Evolutionary conservation across 169 alveolate genomes (phyloP), one percentile per base, ranked within the genome.

Genomic region (Plasmodium gallinaceum): DNA sequence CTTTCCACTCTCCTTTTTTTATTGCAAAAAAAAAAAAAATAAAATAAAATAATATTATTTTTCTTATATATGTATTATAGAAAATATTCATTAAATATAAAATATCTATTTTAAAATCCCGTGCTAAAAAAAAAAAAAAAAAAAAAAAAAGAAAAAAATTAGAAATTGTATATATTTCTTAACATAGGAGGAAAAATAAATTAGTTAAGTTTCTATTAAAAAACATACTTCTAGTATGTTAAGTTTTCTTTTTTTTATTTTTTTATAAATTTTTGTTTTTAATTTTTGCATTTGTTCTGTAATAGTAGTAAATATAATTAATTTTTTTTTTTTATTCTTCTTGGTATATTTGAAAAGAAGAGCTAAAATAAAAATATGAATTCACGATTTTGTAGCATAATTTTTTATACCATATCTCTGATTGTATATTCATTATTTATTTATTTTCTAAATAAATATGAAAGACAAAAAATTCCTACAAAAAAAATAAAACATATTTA

Each of bases 401-500:
- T 69, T 7, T 51, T 51, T 51, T 86, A 86, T 39, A 65, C 76
- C 1, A 24, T 86, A 37, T 86, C 70, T 10, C 22, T 86, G 18
- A 20, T 71, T 65, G 87, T 57, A 54, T 86, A 52, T 26, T 51
- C n/a, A 16, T 5, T 69, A 2, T 51, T 86, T 3, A 69, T 86
- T 42, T 86, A 58, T 52, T 86, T 20, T 1, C 42, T 86, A 22
- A 86, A 86, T 46, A 86, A 45, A 52, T 86, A 60, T 71, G 92
- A 86, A 51, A 57, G 87, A 58, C 69, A 86, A 26, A 64, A 39
- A 51, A 12, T 86, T 5, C 87, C 92, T 18, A 6, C 42, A 39
- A 39, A 71, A 45, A 26, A 52, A 14, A 26, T 86, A 52, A 37
- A 46, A 14, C 22, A 60, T 16, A 54, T 54, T 7, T 18, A 7